phyloP scores from a whole-genome alignment of 2,329 filamentous ascomycete genomes.

The Phialophora chinensis region DNA sequence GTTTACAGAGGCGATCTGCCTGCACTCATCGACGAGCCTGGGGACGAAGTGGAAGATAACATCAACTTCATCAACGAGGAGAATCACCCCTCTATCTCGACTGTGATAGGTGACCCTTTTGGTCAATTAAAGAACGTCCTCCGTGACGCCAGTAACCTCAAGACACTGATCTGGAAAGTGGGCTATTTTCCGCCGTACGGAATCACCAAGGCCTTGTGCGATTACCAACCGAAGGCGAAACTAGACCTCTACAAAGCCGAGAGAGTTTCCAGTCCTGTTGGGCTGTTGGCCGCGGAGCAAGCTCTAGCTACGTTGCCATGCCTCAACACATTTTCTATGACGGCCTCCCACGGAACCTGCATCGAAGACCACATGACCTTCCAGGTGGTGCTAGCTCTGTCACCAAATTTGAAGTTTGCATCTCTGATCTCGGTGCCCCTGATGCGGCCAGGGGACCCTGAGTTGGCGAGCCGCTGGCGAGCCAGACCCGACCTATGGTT shows the following conservation, averaged over 20 bases:
- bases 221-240: conserved; percentile 30
- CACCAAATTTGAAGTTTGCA: conserved; percentile 29
- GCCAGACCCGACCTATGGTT: conserved; percentile 8
- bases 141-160: conserved; percentile 25
- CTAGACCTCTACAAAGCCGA: conserved; percentile 22
- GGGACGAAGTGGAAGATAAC: neutral
- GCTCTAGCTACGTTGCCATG: conserved; percentile 3
- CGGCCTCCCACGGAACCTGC: neutral
- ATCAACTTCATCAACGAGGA: neutral
- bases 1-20: conserved; percentile 3
- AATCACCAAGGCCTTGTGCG: conserved; percentile 23
- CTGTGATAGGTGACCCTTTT: neutral
- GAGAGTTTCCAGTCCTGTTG: neutral
- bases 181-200: conserved; percentile 2
- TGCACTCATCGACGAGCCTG: neutral
- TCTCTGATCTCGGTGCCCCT: conserved; percentile 9
- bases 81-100: neutral
- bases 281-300: conserved; percentile 2
- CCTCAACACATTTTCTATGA: conserved; percentile 20
- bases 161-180: conserved; percentile 27
- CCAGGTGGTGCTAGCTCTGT: conserved; percentile 21
- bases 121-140: conserved; percentile 20
- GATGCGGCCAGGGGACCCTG: neutral
- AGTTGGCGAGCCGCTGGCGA: neutral
- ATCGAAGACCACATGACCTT: conserved; percentile 17